A percentile compares a stretch with the other conserved stretches of the same genome.
Conservation (phyloP, 306 rosid species). For the Glycine soja region DNA sequence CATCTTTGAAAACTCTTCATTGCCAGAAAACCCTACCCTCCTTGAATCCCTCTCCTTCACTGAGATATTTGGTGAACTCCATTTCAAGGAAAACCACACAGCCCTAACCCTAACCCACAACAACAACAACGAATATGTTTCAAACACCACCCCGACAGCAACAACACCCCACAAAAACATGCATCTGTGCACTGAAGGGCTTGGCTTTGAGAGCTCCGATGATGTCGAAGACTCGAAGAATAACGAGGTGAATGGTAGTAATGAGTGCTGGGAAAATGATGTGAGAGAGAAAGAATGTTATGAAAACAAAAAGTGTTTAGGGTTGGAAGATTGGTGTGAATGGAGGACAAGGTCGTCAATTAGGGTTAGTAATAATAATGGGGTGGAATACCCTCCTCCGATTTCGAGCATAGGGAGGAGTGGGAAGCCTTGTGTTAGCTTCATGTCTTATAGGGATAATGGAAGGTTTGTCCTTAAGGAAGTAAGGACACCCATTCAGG, state of each 20-base stretch:
- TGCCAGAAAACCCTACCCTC: constrained; percentile 63
- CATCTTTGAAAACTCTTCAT: constrained; percentile 74
- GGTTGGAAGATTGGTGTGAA: background rate
- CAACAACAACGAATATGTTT: background rate
- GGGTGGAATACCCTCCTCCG: constrained; percentile 81
- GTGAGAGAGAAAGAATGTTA: constrained; percentile 29
- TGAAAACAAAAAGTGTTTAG: background rate
- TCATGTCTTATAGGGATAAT: constrained; percentile 66
- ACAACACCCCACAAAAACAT: constrained; percentile 54
- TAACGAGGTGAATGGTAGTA: constrained; percentile 4
- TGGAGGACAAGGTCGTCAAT: constrained; percentile 49
- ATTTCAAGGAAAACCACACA: background rate
- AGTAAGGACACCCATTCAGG: constrained; percentile 65
- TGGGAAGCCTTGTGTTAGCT: constrained; percentile 80
- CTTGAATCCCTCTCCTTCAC: constrained; percentile 62
- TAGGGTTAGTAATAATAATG: constrained; percentile 37
- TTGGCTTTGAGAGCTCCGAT: constrained; percentile 76
- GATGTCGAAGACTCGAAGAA: constrained; percentile 64
- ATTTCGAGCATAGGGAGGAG: constrained; percentile 74
- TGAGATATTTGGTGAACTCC: background rate
- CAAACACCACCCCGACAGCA: constrained; percentile 35
- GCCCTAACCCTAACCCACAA: background rate
- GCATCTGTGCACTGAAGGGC: constrained; percentile 76
- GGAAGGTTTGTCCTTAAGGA: constrained; percentile 82
- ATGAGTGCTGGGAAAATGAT: constrained; percentile 22